Evolutionary conservation across 2,329 filamentous ascomycete species (phyloP).

Genomic region (Hawksworthiomyces lignivorus): DNA sequence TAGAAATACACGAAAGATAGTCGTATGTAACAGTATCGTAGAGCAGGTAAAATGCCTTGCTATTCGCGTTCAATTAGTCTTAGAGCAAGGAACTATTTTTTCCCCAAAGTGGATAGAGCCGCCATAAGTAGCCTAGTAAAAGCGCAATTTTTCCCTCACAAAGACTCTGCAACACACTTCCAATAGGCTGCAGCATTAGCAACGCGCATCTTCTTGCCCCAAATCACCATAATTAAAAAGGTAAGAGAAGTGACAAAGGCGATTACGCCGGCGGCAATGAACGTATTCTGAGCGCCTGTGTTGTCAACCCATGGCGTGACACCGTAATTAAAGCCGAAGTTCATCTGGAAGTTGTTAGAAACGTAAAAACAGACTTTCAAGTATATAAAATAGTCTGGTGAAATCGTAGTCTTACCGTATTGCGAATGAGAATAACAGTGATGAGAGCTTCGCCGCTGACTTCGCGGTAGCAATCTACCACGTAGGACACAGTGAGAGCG

Average conservation of each 20-base stretch:
- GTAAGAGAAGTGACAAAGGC: not conserved
- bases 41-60: too few species aligned
- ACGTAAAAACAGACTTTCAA: too few species aligned
- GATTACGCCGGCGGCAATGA: not conserved
- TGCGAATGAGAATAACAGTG: conserved; percentile 3
- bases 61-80: too few species aligned
- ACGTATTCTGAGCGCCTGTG: not conserved
- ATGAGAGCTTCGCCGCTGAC: conserved; percentile 2
- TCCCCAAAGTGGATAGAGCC: too few species aligned
- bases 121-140: too few species aligned
- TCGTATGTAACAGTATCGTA: too few species aligned
- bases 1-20: too few species aligned
- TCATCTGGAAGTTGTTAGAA: not conserved
- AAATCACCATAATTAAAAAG: not conserved
- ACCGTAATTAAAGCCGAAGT: conserved; percentile 4
- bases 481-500: not conserved
- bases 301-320: conserved; percentile 5
- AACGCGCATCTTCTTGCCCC: conserved; percentile 1
- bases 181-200: not conserved
- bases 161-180: not conserved
- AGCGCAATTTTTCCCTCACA: too few species aligned
- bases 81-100: too few species aligned
- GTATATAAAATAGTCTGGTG: too few species aligned
- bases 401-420: not conserved
- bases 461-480: conserved; percentile 3